Evolutionary conservation across 805 yeast species (phyloP).

Genomic region (Tetrapisispora iriomotensis): DNA sequence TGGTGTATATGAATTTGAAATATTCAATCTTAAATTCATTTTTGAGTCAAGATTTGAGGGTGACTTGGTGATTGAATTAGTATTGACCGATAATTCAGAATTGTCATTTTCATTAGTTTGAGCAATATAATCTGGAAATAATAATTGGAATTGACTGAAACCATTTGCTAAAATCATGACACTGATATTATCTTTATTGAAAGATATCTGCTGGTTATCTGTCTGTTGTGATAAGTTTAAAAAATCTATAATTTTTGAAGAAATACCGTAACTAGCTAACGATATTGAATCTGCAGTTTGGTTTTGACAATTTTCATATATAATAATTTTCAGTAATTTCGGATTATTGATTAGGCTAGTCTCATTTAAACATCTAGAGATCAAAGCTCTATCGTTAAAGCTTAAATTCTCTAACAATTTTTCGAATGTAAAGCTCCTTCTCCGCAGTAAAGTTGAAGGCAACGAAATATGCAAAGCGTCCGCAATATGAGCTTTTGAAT

Average conservation of each 20-base stretch:
- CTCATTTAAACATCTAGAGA: constrained; percentile 4
- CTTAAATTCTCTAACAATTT: constrained; percentile 57
- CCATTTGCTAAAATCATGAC: constrained; percentile 19
- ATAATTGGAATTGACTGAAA: constrained; percentile 10
- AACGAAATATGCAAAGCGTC: constrained; percentile 68
- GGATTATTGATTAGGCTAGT: too few relatives aligned
- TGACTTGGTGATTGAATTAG: not conserved
- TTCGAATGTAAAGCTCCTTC: constrained; percentile 58
- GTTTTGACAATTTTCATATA: constrained; percentile 20
- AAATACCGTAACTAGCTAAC: constrained; percentile 22
- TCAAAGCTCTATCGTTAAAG: constrained; percentile 31
- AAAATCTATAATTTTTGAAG: constrained; percentile 16
- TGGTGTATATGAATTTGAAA: not conserved
- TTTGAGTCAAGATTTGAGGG: too few relatives aligned
- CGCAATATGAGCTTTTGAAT: constrained; percentile 44
- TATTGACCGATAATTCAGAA: not conserved
- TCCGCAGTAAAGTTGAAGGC: constrained; percentile 79
- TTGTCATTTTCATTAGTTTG: not conserved
- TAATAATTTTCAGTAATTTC: constrained; percentile 13
- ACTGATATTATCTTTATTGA: not conserved
- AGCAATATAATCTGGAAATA: constrained; percentile 12
- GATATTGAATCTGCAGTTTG: constrained; percentile 19
- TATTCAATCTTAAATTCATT: constrained; percentile 5
- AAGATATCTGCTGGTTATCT: too few relatives aligned
- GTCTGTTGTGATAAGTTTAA: not conserved